These are phyloP conservation scores for Penicillium tannophilum DNA, from an alignment of 495 filamentous ascomycete species.

Conservation along the genomic window DNA sequence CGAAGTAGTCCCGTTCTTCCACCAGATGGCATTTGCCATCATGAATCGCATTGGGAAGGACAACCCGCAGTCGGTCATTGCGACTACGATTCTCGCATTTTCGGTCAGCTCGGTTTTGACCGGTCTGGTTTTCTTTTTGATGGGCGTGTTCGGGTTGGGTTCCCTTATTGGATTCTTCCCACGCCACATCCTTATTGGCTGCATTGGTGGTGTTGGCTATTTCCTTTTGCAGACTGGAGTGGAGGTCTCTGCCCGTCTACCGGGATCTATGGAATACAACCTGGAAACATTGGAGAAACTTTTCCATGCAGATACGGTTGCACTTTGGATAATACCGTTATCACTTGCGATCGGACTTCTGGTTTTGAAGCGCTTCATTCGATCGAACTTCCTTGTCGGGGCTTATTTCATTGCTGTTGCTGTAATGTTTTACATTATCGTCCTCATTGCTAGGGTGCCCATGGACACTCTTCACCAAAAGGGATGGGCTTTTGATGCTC, in stretches of 20 bases:
- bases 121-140: constrained; percentile 84
- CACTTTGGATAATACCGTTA: constrained; percentile 83
- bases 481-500: constrained; percentile 91
- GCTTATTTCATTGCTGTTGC: constrained; percentile 84
- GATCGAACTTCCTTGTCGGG: constrained; percentile 80
- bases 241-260: constrained; percentile 88
- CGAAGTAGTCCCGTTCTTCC: constrained; percentile 96
- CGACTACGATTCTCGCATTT: constrained; percentile 89
- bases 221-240: constrained; percentile 90
- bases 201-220: constrained; percentile 97
- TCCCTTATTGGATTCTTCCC: constrained; percentile 96
- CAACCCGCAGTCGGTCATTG: constrained; percentile 80
- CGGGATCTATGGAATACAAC: constrained; percentile 80
- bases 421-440: constrained; percentile 78
- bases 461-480: constrained; percentile 61
- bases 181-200: constrained; percentile 92
- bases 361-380: constrained; percentile 68
- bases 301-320: constrained; percentile 67
- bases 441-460: constrained; percentile 62
- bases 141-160: constrained; percentile 83
- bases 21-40: constrained; percentile 94
- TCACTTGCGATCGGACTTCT: constrained; percentile 75
- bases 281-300: constrained; percentile 73
- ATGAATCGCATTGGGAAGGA: constrained; percentile 75
- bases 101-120: constrained; percentile 90